Conservation (phyloP, 768 basidiomycete species). For the Dioszegia crocea region DNA sequence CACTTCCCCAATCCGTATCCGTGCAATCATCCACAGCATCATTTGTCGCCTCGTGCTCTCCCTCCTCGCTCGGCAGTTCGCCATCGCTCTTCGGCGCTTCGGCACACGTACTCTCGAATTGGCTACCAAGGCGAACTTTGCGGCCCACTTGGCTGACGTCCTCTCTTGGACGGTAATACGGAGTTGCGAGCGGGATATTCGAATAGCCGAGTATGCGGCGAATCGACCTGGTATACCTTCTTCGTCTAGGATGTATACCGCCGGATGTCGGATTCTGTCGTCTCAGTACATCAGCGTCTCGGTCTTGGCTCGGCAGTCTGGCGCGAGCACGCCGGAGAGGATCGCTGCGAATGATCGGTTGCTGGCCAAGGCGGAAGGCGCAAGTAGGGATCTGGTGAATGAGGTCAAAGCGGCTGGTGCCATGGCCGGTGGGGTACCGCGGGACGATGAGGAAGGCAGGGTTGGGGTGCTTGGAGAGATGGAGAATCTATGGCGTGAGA, state of each 20-base stretch:
- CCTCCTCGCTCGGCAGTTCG: slow-evolving; percentile 50
- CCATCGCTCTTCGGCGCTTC: neutral
- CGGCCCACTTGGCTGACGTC: neutral
- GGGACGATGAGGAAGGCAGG: neutral
- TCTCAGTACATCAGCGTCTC: neutral
- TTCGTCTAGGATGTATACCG: neutral
- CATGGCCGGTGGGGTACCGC: neutral
- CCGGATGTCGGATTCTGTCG: neutral
- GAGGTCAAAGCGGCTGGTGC: neutral
- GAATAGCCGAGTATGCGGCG: neutral
- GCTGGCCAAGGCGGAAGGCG: neutral
- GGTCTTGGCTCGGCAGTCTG: neutral
- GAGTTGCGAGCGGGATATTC: slow-evolving; percentile 12
- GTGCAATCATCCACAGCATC: slow-evolving; percentile 60
- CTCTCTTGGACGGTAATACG: slow-evolving; percentile 7
- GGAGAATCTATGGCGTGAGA: neutral
- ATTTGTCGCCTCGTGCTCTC: slow-evolving; percentile 57
- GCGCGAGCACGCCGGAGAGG: neutral
- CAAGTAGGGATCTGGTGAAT: neutral
- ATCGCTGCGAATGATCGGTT: neutral
- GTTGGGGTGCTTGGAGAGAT: neutral
- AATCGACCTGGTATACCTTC: neutral
- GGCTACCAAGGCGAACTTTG: neutral
- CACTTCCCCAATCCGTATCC: slow-evolving; percentile 54
- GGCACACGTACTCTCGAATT: neutral